Evolutionary conservation across 345 rosid species (phyloP).

Genomic region (Moringa oleifera): DNA sequence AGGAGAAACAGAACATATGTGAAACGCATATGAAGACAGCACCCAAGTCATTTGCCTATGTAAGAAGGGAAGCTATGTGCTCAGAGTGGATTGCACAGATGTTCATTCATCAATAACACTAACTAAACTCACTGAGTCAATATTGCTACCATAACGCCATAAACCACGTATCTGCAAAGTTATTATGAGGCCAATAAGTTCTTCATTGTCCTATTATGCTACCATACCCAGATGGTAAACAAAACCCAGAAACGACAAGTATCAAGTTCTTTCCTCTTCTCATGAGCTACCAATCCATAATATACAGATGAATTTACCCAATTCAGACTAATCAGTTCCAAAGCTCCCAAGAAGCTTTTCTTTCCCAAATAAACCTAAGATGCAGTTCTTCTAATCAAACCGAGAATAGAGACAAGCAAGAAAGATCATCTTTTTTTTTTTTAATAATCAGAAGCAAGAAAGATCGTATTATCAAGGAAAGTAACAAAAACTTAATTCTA

Average conservation of each 20-base stretch:
- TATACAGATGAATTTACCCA: background rate
- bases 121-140: background rate
- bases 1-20: background rate
- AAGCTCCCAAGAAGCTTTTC: background rate
- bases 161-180: background rate
- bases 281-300: background rate
- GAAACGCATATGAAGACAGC: background rate
- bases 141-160: background rate
- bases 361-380: background rate
- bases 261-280: background rate
- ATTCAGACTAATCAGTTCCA: background rate
- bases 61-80: background rate
- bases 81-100: background rate
- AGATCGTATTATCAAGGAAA: background rate
- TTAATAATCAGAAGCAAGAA: no score
- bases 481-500: background rate
- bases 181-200: background rate
- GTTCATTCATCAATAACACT: background rate
- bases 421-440: no score
- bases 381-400: background rate
- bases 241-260: no score
- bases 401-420: background rate
- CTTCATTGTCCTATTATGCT: background rate
- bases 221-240: background rate
- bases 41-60: background rate